Base-by-base conservation (phyloP, 306 rosid genomes). In the Coriaria nepalensis region DNA sequence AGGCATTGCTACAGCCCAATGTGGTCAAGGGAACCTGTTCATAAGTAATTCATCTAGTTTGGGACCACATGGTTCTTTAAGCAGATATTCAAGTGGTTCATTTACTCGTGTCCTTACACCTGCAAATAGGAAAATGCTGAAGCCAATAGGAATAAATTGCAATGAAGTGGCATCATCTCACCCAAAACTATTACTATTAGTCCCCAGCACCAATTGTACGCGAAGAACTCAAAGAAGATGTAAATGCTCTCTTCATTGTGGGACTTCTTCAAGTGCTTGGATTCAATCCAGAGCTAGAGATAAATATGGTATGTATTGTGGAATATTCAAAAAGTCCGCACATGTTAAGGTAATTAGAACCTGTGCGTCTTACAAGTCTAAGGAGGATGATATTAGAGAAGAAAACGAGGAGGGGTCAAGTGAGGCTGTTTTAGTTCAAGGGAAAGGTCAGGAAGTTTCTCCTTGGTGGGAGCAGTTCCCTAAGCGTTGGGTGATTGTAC, bases 401-500 rank as follows among this genome's bases (percentile, higher is more conserved):
- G 57, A 76, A 9, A 63, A 74, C 13, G 62, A 73, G 47, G 93
- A 78, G 9, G 85, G 72, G 53, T 55, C 82, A 13, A 68, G 81
- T 59, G 94, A 81, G 59, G 93, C 95, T 57, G 59, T 76, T 70
- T 65, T 80, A 55, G 54, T 72, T 6, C 81, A 64, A 40, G 83
- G 73, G 53, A 70, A 56, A 63, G 49, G 56, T 56, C 68, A 37
- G 38, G 65, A 68, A 62, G 58, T 35, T 20, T 73, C 82, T 35
- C 63, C 87, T 58, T 75, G 81, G 94, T 67, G 83, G 87, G 77
- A 75, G 68, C 56, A 65, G 49, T 63, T 88, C 74, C 96, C 96
- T 40, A 88, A 80, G 73, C 96, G 96, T 40, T 88, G 88, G 93
- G 81, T 72, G 73, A 78, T 88, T 65, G 96, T 88, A 45, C 63